These are phyloP conservation scores for Apiotrichum montevideense DNA, from an alignment of 1,284 basidiomycete genomes.

Conservation along the genomic window DNA sequence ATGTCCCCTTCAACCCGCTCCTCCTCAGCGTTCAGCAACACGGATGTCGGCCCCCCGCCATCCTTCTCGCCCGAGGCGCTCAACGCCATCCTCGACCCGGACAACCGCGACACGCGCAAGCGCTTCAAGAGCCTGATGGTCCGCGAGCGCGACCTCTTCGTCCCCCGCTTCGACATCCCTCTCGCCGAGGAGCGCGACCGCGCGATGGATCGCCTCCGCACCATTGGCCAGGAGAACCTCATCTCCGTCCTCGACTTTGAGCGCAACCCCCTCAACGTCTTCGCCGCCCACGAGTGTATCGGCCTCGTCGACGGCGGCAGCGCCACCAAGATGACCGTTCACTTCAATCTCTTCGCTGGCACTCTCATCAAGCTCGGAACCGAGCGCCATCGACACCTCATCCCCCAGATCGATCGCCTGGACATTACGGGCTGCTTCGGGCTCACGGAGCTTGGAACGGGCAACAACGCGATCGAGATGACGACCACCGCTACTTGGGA, in stretches of 20 bases:
- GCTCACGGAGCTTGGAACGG: slow-evolving; percentile 3
- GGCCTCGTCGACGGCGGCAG: slow-evolving; percentile 8
- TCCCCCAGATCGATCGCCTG: slow-evolving; percentile 7
- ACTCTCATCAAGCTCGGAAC: slow-evolving; percentile 15
- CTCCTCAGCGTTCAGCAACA: slow-evolving; percentile 2
- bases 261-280: slow-evolving; percentile 14
- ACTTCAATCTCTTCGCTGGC: slow-evolving; percentile 15
- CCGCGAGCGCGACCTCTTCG: slow-evolving; percentile 9
- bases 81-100: slow-evolving; percentile 13
- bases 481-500: slow-evolving; percentile 13
- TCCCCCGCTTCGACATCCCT: slow-evolving; percentile 14
- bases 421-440: slow-evolving; percentile 11
- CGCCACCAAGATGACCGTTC: slow-evolving; percentile 15
- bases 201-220: slow-evolving; percentile 5
- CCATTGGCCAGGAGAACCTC: slow-evolving; percentile 2
- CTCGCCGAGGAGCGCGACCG: slow-evolving; percentile 12
- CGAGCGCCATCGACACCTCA: slow-evolving; percentile 10
- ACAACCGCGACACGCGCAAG: slow-evolving; percentile 11
- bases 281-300: slow-evolving; percentile 13
- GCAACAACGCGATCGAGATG: slow-evolving; percentile 16
- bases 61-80: slow-evolving; percentile 8
- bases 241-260: slow-evolving; percentile 14
- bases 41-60: slow-evolving; percentile 3
- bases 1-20: slow-evolving; percentile 4
- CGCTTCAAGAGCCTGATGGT: slow-evolving; percentile 8